Base-by-base conservation (phyloP, 768 basidiomycete genomes). In the Suillus hirtellus region DNA sequence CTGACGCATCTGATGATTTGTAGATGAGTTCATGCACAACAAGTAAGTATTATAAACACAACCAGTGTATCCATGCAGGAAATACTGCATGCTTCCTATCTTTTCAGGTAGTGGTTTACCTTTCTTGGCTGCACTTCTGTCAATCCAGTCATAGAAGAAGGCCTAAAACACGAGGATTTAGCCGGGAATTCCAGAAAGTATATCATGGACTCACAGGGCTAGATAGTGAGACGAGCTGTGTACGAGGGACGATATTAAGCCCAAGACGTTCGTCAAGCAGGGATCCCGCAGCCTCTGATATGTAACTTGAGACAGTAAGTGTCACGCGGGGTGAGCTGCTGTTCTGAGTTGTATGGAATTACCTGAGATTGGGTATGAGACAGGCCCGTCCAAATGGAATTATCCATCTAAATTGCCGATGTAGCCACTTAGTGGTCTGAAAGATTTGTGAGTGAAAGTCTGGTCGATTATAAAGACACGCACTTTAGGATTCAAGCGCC, bases 131-230 rank as follows among this genome's bases (percentile, higher is more conserved):
- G 85, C 90, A 70, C 78, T 91, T 63, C 93, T 81, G 69, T 96
- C 94, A 35, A 94, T 78, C 93, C 93, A 96, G 70, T 94, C 92
- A 68, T 96, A 96, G 75, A 92, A 96, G 76, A 96, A 96, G 6
- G 93, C 90, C 86, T 93, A 66, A 24, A 37, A 15, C 15, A 14
- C 40, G 50, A 38, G 62, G 19, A 47, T 64, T 65, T 60, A 43
- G 38, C 24, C 49, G 62, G 46, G 58, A 31, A 27, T 52, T 34
- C 19, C 27, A 21, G n/a, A 35, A 56, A 49, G 42, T 52, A 7
- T 27, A 31, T 19, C 64, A 21, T 40, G 59, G 42, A 68, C 71
- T 49, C 63, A 79, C 87, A 11, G 87, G 87, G 71, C 90, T 93
- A 12, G 92, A 90, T 47, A 96, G 77, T 0, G 90, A 89, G 21